phyloP scores from a whole-genome alignment of 495 filamentous ascomycete species.

The Penicillium cinerascens region DNA sequence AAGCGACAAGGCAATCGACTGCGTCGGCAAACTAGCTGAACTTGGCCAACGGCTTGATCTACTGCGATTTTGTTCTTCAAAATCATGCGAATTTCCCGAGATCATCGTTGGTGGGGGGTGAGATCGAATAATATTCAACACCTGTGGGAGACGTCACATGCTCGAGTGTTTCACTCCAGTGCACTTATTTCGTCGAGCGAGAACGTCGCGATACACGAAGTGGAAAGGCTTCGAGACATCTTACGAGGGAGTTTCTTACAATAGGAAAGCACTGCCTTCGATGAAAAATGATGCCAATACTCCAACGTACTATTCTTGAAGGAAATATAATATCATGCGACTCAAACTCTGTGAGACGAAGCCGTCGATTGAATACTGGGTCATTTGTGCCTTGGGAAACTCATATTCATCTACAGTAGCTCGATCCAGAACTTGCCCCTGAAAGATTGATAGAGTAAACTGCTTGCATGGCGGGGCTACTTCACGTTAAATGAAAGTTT shows the following conservation, averaged over 20 bases:
- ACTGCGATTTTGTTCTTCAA: background rate
- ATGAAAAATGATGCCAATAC: too few relatives aligned
- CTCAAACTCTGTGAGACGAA: too few relatives aligned
- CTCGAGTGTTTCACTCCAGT: slow-evolving; percentile 38
- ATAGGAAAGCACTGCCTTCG: background rate
- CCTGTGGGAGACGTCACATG: slow-evolving; percentile 24
- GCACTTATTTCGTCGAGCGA: slow-evolving; percentile 17
- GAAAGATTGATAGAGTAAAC: too few relatives aligned
- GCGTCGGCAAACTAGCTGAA: slow-evolving; percentile 9
- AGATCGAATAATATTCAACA: slow-evolving; percentile 31
- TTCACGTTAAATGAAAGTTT: too few relatives aligned
- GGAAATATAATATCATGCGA: too few relatives aligned
- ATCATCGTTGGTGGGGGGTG: slow-evolving; percentile 43
- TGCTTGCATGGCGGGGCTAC: too few relatives aligned
- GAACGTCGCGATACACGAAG: background rate
- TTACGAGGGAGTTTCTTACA: background rate
- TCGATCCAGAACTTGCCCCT: too few relatives aligned
- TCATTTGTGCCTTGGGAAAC: too few relatives aligned
- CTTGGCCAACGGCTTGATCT: slow-evolving; percentile 3
- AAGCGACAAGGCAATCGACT: slow-evolving; percentile 16
- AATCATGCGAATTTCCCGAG: background rate
- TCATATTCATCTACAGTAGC: too few relatives aligned
- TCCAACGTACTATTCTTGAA: too few relatives aligned
- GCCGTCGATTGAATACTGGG: too few relatives aligned
- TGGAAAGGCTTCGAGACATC: background rate